A percentile compares a stretch with the other conserved stretches of the same genome.
Conservation (phyloP, 306 rosid species). For the Amphicarpaea edgeworthii region DNA sequence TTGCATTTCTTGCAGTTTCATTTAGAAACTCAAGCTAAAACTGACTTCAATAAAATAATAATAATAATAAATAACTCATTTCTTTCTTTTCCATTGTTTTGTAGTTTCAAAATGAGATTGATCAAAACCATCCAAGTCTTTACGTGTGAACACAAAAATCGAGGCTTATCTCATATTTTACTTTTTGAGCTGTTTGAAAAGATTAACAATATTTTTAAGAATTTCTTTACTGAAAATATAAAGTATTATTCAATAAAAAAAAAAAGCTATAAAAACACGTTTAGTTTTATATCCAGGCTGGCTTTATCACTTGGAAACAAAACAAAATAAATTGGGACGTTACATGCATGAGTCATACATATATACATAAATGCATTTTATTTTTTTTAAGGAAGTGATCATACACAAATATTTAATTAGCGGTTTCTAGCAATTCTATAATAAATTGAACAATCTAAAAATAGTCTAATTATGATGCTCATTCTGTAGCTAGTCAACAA, state of each 20-base stretch:
- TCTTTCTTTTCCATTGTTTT: background rate
- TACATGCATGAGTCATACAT: conserved; percentile 2
- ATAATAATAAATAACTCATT: background rate
- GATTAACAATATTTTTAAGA: no score
- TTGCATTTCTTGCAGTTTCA: background rate
- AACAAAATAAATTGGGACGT: background rate
- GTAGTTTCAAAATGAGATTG: conserved; percentile 7
- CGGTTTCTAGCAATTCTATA: conserved; percentile 16
- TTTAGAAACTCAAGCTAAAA: background rate
- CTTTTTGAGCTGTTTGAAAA: no score
- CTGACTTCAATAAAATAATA: background rate
- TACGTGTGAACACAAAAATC: conserved; percentile 36
- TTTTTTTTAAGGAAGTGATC: no score
- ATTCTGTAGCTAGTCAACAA: conserved; percentile 16
- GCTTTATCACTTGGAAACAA: no score
- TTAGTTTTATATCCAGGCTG: no score
- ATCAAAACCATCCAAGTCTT: conserved; percentile 13
- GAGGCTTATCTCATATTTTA: background rate
- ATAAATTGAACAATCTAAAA: background rate
- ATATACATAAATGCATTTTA: no score
- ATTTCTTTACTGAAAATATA: no score
- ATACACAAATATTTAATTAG: background rate
- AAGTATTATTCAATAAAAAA: no score
- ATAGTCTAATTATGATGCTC: background rate
- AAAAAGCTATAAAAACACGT: no score